Percentiles rank a stretch among this genome's conserved stretches.
These are phyloP conservation scores for Fragosphaeria purpurea DNA, from an alignment of 2,329 filamentous ascomycete genomes.

Conservation along the genomic window DNA sequence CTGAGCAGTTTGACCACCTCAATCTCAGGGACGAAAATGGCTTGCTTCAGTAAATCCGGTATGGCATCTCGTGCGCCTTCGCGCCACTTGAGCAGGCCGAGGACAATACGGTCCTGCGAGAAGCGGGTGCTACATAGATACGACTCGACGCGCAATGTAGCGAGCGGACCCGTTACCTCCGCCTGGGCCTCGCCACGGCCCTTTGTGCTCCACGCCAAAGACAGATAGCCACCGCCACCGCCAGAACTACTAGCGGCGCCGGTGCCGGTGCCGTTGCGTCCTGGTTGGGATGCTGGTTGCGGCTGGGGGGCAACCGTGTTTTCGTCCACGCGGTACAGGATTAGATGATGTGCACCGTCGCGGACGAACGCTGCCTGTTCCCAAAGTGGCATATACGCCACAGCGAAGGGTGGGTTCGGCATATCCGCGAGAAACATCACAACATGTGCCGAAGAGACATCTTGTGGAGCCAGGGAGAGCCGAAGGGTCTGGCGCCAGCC, in stretches of 20 bases:
- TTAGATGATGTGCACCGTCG: constrained; percentile 70
- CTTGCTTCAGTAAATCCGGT: constrained; percentile 62
- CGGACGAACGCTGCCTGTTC: constrained; percentile 79
- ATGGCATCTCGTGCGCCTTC: constrained; percentile 64
- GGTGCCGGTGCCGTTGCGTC: constrained; percentile 34
- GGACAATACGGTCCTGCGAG: constrained; percentile 79
- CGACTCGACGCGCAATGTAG: constrained; percentile 68
- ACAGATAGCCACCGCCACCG: constrained; percentile 64
- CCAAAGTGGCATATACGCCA: constrained; percentile 92
- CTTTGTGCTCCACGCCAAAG: constrained; percentile 66
- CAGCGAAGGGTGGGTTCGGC: constrained; percentile 78
- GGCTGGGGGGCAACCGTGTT: constrained; percentile 61
- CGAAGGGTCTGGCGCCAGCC: constrained; percentile 83
- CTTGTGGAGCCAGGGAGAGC: constrained; percentile 64
- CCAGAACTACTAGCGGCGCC: too few relatives aligned
- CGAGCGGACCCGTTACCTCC: constrained; percentile 70
- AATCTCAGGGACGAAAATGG: constrained; percentile 92
- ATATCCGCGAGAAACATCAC: constrained; percentile 84
- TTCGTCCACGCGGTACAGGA: constrained; percentile 89
- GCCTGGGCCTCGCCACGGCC: constrained; percentile 57
- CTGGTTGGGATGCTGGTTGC: constrained; percentile 29
- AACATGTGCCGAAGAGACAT: constrained; percentile 75
- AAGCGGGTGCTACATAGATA: constrained; percentile 92
- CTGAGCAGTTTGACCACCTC: constrained; percentile 91
- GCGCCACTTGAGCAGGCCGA: constrained; percentile 80